Conservation (phyloP, 129 eudicot species). For the Artemisia annua region DNA sequence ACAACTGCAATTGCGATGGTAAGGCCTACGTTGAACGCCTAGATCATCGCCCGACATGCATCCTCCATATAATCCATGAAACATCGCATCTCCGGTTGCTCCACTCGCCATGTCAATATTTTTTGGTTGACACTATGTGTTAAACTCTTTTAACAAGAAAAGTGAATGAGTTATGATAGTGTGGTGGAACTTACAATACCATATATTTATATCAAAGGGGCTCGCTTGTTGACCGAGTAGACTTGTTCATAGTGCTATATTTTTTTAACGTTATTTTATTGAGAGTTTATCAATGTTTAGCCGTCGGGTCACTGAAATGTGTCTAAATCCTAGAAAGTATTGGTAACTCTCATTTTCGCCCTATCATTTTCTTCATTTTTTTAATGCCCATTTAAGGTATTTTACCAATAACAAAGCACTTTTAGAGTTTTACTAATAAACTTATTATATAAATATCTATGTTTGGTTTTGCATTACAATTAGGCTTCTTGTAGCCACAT, state of each 20-base stretch:
- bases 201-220: background rate
- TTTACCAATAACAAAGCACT: too few species aligned
- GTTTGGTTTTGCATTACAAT: background rate
- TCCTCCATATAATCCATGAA: slow-evolving; percentile 39
- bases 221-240: slow-evolving; percentile 21
- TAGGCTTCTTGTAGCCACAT: slow-evolving; percentile 23
- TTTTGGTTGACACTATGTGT: background rate
- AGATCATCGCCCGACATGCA: slow-evolving; percentile 44
- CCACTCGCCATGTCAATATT: slow-evolving; percentile 45
- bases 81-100: slow-evolving; percentile 43
- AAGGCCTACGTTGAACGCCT: slow-evolving; percentile 47
- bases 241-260: background rate
- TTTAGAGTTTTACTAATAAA: too few species aligned
- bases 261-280: background rate
- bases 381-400: too few species aligned
- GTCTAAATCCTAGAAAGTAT: too few species aligned
- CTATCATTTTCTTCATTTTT: too few species aligned
- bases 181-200: slow-evolving; percentile 32
- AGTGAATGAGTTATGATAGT: slow-evolving; percentile 17
- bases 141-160: slow-evolving; percentile 4
- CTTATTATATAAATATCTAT: background rate
- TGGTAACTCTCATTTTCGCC: too few species aligned
- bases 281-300: background rate
- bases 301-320: too few species aligned
- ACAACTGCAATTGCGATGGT: slow-evolving; percentile 64